Evolutionary conservation across 345 rosid genomes (phyloP).

Genomic region (Rubroshorea leprosula): DNA sequence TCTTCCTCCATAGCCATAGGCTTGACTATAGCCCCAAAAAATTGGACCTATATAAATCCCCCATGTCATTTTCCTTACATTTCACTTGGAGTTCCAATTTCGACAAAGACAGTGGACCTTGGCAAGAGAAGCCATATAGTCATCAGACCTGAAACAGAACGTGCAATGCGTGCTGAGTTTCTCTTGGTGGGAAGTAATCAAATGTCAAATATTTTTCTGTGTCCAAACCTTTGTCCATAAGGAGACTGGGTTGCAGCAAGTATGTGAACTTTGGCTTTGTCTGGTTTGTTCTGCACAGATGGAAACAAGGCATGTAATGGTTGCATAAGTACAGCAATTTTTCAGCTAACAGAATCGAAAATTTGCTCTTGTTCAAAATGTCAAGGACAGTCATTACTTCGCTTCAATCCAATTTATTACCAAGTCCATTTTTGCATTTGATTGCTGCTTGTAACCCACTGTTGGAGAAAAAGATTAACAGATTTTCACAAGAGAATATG

Average conservation of each 20-base stretch:
- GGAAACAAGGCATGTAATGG: background rate
- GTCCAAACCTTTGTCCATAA: slow-evolving; percentile 66
- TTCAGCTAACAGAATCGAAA: background rate
- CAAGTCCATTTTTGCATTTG: no score
- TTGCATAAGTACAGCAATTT: background rate
- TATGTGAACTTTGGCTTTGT: slow-evolving; percentile 56
- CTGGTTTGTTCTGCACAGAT: slow-evolving; percentile 51
- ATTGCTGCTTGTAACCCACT: no score
- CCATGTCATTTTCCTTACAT: no score
- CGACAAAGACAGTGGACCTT: slow-evolving; percentile 74
- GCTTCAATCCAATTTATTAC: background rate
- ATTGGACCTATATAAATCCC: no score
- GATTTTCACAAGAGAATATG: no score
- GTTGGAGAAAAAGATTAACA: no score
- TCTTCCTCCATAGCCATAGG: background rate
- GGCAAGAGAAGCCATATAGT: slow-evolving; percentile 86
- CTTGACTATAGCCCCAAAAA: no score
- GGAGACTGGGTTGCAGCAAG: slow-evolving; percentile 55
- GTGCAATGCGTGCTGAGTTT: background rate
- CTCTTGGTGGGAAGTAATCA: background rate
- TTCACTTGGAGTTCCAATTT: slow-evolving; percentile 40
- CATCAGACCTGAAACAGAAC: slow-evolving; percentile 62
- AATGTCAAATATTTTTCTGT: background rate
- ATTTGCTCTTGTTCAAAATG: background rate
- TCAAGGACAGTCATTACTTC: background rate